Percentiles rank a stretch among this genome's conserved stretches.
Conservation (phyloP, 495 filamentous ascomycete genomes). For the Apodospora peruviana region DNA sequence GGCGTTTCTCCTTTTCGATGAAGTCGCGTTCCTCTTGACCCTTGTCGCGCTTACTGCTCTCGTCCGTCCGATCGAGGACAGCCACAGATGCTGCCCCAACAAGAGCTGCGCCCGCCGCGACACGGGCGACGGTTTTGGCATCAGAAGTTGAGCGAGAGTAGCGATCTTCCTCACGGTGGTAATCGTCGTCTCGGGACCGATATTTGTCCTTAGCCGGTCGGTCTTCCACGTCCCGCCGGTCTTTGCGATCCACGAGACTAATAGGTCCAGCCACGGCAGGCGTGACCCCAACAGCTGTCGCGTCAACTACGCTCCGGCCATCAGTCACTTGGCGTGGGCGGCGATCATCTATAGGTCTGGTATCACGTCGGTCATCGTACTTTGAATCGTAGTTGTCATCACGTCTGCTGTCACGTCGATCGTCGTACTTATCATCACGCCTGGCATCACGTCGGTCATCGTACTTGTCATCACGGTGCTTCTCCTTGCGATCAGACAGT, state of each 20-base stretch:
- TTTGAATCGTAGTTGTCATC: conserved; percentile 14
- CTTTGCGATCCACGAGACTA: background rate
- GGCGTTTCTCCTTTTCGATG: conserved; percentile 7
- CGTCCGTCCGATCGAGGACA: conserved; percentile 3
- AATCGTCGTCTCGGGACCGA: background rate
- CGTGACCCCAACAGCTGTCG: no score
- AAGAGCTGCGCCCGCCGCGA: conserved; percentile 5
- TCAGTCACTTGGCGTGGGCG: conserved; percentile 8
- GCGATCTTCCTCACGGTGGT: background rate
- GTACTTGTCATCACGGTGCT: conserved; percentile 5
- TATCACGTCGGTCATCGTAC: conserved; percentile 15
- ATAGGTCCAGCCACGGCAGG: conserved; percentile 1
- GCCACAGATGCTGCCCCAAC: conserved; percentile 4
- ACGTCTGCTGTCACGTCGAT: conserved; percentile 12
- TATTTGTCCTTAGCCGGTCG: conserved; percentile 1
- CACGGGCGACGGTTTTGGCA: background rate
- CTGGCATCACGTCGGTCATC: conserved; percentile 12
- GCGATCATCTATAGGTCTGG: no score
- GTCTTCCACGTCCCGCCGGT: background rate
- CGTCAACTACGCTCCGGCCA: conserved; percentile 5
- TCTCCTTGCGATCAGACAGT: conserved; percentile 34
- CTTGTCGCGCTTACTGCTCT: conserved; percentile 8
- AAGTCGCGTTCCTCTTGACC: conserved; percentile 1
- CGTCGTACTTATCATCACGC: conserved; percentile 9
- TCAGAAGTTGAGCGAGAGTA: background rate